Conservation (phyloP, 768 basidiomycete species). For the Obba rivulosa region DNA sequence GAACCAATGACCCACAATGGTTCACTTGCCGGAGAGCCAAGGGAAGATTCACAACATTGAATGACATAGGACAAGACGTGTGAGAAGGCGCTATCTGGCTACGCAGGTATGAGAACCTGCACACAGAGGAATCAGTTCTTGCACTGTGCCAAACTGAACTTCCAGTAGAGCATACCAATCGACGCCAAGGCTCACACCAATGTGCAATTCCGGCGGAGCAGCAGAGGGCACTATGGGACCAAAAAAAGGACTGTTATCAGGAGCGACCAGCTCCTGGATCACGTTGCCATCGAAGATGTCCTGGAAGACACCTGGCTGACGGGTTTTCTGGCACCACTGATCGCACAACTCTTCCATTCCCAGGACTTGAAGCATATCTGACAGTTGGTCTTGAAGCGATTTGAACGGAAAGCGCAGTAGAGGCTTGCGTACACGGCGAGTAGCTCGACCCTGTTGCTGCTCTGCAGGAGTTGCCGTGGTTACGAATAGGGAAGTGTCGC, state of each 20-base stretch:
- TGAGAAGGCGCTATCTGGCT: slow-evolving; percentile 32
- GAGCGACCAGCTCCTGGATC: slow-evolving; percentile 17
- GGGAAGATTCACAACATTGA: slow-evolving; percentile 27
- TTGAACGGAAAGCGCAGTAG: slow-evolving; percentile 4
- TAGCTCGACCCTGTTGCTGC: background rate
- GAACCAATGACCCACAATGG: slow-evolving; percentile 19
- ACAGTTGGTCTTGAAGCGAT: slow-evolving; percentile 14
- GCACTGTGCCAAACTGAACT: background rate
- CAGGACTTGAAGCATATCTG: slow-evolving; percentile 7
- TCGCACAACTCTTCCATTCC: slow-evolving; percentile 23
- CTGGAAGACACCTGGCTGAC: slow-evolving; percentile 9
- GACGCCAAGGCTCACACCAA: slow-evolving; percentile 24
- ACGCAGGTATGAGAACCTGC: slow-evolving; percentile 32
- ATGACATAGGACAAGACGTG: slow-evolving; percentile 29
- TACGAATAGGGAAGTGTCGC: no score
- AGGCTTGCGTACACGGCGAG: background rate
- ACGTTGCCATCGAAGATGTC: slow-evolving; percentile 27
- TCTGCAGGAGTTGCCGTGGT: background rate
- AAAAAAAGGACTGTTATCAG: slow-evolving; percentile 27
- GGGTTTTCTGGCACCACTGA: slow-evolving; percentile 5
- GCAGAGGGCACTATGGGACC: slow-evolving; percentile 6
- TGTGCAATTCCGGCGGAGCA: slow-evolving; percentile 19
- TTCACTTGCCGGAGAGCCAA: slow-evolving; percentile 14
- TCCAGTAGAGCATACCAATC: slow-evolving; percentile 25
- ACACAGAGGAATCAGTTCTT: background rate